A percentile compares a stretch with the other conserved stretches of the same genome.
phyloP scores from a whole-genome alignment of 148 eudicot species.

The Beta vulgaris region DNA sequence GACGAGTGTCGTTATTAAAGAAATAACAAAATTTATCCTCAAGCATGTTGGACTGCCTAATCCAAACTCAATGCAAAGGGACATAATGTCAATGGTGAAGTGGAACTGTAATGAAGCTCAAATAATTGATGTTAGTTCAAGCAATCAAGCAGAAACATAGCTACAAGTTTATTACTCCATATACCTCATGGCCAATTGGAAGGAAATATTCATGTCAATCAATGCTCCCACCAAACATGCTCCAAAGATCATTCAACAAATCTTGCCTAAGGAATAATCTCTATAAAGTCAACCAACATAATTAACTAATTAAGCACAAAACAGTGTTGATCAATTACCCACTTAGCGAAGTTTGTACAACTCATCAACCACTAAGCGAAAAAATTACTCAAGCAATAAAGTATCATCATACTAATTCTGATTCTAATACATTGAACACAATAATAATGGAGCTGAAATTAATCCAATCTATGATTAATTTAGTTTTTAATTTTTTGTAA shows the following conservation, averaged over 20 bases:
- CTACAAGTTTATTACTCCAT: background rate
- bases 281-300: background rate
- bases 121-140: background rate
- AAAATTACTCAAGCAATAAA: background rate
- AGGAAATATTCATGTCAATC: background rate
- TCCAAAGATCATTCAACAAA: slow-evolving; percentile 24
- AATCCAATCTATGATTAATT: background rate
- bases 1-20: background rate
- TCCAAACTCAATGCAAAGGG: slow-evolving; percentile 9
- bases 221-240: slow-evolving; percentile 24
- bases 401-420: background rate
- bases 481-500: background rate
- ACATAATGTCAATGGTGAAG: slow-evolving; percentile 11
- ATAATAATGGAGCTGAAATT: background rate
- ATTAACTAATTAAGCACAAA: background rate
- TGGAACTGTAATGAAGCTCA: slow-evolving; percentile 17
- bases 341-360: background rate
- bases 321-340: background rate
- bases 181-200: slow-evolving; percentile 14
- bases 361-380: background rate
- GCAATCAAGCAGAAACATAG: slow-evolving; percentile 6
- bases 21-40: background rate
- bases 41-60: slow-evolving; percentile 4
- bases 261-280: slow-evolving; percentile 4
- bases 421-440: background rate